Evolutionary conservation across 202 grass and related monocot genomes (phyloP).

Genomic region (Miscanthus sacchariflorus): DNA sequence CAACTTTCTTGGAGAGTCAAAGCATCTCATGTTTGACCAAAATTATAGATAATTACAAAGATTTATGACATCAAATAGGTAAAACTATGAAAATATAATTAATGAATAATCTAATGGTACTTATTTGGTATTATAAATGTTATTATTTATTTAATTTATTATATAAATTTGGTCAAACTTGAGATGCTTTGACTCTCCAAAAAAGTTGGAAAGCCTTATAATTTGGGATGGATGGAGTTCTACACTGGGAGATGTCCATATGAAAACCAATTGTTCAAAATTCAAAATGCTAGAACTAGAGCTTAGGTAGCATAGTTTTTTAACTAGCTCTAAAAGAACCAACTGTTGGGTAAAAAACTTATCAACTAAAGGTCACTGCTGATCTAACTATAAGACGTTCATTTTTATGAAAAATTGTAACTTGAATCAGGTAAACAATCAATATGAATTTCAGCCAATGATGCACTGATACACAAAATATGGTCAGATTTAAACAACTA

Average conservation of each 20-base stretch:
- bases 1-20: too few species aligned
- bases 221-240: too few species aligned
- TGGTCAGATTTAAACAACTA: not conserved
- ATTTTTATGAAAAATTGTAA: not conserved
- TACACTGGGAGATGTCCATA: conserved; percentile 14
- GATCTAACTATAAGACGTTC: not conserved
- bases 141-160: too few species aligned
- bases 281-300: conserved; percentile 25
- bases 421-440: not conserved
- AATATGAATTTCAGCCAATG: conserved; percentile 1
- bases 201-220: too few species aligned
- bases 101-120: too few species aligned
- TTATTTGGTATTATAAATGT: too few species aligned
- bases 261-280: conserved; percentile 18
- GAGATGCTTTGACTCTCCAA: too few species aligned
- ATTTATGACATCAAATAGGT: too few species aligned
- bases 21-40: too few species aligned
- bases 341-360: not conserved
- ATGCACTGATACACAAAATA: not conserved
- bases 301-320: not conserved
- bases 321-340: not conserved
- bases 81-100: too few species aligned
- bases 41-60: too few species aligned
- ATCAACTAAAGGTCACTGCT: not conserved
- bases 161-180: too few species aligned